These are phyloP conservation scores for Thermothielavioides terrestris DNA, from an alignment of 495 filamentous ascomycete species.

Conservation along the genomic window DNA sequence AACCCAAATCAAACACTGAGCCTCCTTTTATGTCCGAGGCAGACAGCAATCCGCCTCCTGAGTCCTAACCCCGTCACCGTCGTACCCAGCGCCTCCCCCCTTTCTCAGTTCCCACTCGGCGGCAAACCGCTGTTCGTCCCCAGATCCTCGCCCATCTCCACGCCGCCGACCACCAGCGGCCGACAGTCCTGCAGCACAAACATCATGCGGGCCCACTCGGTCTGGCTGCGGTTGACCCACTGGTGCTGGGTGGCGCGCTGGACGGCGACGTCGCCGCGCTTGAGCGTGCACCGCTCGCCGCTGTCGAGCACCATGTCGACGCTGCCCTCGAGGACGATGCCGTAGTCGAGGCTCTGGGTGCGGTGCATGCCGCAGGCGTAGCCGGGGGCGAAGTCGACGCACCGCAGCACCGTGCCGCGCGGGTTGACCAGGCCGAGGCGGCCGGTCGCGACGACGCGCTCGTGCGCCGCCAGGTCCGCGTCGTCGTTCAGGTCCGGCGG, in stretches of 20 bases:
- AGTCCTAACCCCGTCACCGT: no score
- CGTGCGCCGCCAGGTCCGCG: conserved; percentile 41
- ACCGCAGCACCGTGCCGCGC: conserved; percentile 48
- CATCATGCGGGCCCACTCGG: conserved; percentile 49
- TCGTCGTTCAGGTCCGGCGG: conserved; percentile 44
- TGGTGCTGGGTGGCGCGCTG: conserved; percentile 63
- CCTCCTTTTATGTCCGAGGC: not conserved
- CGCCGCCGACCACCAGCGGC: conserved; percentile 34
- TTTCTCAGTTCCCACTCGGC: conserved; percentile 28
- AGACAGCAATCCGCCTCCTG: not conserved
- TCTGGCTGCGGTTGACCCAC: conserved; percentile 51
- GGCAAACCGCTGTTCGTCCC: conserved; percentile 25
- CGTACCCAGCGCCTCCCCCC: no score
- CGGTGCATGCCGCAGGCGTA: conserved; percentile 56
- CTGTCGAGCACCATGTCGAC: conserved; percentile 55
- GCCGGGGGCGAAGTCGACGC: conserved; percentile 53
- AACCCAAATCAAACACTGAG: no score
- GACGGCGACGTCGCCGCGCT: conserved; percentile 53
- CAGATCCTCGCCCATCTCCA: conserved; percentile 40
- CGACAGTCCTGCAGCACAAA: conserved; percentile 49
- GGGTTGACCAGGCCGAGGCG: conserved; percentile 39
- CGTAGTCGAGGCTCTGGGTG: conserved; percentile 66
- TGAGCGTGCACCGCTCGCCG: conserved; percentile 47
- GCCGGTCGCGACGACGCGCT: conserved; percentile 22
- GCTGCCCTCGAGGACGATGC: conserved; percentile 66